phyloP scores from a whole-genome alignment of 1,284 basidiomycete species.

The Heterobasidion parviporum region DNA sequence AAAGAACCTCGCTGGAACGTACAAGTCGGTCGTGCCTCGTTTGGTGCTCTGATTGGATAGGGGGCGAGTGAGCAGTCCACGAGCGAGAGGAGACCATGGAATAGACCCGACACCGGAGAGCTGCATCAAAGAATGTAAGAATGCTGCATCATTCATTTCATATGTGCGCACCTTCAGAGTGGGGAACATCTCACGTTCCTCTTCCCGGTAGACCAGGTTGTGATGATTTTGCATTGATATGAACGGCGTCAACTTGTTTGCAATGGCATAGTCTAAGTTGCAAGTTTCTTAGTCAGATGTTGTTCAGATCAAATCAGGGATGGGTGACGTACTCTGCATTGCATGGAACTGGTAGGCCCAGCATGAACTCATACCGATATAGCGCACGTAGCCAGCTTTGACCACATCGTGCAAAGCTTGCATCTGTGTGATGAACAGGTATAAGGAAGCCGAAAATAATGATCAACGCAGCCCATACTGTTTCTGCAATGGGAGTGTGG shows the following conservation, averaged over 20 bases:
- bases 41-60: background rate
- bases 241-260: conserved; percentile 7
- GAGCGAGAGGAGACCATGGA: conserved; percentile 1
- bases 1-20: too few relatives aligned
- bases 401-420: conserved; percentile 29
- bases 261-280: conserved; percentile 5
- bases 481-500: conserved; percentile 27
- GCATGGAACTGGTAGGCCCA: conserved; percentile 26
- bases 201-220: conserved; percentile 7
- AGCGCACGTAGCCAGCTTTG: conserved; percentile 28
- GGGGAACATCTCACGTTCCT: conserved; percentile 10
- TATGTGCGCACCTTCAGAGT: conserved; percentile 3
- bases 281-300: too few relatives aligned
- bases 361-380: conserved; percentile 31
- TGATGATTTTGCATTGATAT: conserved; percentile 10
- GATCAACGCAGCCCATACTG: conserved; percentile 15
- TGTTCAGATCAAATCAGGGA: conserved; percentile 9
- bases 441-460: background rate
- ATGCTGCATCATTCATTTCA: background rate
- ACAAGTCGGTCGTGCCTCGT: conserved; percentile 6
- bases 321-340: conserved; percentile 22
- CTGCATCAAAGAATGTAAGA: background rate
- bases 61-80: background rate
- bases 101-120: conserved; percentile 2
- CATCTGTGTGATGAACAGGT: conserved; percentile 16